Base-by-base conservation (phyloP, 495 filamentous ascomycete species). In the Tuber microsphaerosporum region DNA sequence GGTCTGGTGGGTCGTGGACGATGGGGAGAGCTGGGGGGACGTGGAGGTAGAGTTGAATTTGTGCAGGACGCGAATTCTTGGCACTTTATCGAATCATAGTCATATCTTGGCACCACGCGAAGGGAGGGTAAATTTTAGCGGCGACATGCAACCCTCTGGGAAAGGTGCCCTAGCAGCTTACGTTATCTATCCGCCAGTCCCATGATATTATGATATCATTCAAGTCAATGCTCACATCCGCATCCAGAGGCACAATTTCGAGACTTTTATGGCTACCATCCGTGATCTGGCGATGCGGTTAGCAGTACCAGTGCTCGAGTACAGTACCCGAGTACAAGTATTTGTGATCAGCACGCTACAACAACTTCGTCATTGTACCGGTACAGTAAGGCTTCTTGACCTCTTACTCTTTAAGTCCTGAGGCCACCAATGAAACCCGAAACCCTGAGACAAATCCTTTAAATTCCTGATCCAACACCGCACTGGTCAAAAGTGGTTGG, bases 31-130 rank as follows among this genome's bases (percentile, higher is more conserved):
- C 34, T 31, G 71, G 72, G 79, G 71, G 77, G 74, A 78, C 75
- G 76, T 79, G 48, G 43, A 56, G 26, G 71, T 69, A 19, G 75
- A 77, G n/a, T 69, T 65, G 71, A 71, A 72, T 76, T 48, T 16
- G 70, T 69, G 75, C 70, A 79, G 77, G 77, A 79, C 77, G 77
- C 77, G 77, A 79, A 79, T 46, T 79, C 77, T 79, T 79, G 76
- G 77, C 77, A 65, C 74, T 73, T 71, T 79, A 75, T 79, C 76
- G 56, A 65, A 31, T 34, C 56, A 65, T 34, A 65, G 56, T 65
- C 26, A 65, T 65, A 34, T 26, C 56, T 65, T 65, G 56, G 56
- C 56, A 19, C 31, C 56, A 65, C 56, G 56, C 56, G 56, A 65
- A 65, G 26, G 26, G 26, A 65, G 26, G 56, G 56, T 34, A 31